Base-by-base conservation (phyloP, 1,284 basidiomycete species). In the Coriolopsis trogii region DNA sequence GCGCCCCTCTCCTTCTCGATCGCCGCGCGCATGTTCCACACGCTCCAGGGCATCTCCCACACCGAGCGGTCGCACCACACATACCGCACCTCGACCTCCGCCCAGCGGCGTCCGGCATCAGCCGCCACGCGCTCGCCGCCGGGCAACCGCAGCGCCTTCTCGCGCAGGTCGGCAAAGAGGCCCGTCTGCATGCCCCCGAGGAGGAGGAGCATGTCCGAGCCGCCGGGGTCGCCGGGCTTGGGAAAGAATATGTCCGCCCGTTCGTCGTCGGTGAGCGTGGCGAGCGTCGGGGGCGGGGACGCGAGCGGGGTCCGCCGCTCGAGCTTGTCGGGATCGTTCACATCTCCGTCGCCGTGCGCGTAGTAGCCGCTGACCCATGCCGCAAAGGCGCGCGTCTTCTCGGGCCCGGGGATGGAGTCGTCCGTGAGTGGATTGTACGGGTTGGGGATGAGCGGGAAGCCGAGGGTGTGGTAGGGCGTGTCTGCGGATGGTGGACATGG, bases 311-410 rank as follows among this genome's bases (percentile, higher is more conserved):
- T 46, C 29, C 49, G 43, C 8, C 49, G 48, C 33, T 36, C 33
- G 6, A 36, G 33, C 1, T n/a, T 20, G 33, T 36, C 33, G 15
- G n/a, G n/a, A n/a, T n/a, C n/a, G n/a, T n/a, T n/a, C n/a, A n/a
- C n/a, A n/a, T n/a, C n/a, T n/a, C n/a, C n/a, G 33, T 28, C 36
- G 3, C 56, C 56, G 33, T 58, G 56, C 18, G 37, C 25, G 57
- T 53, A 59, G 41, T 53, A 55, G 1, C 47, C 50, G 39, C 47
- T 46, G 24, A 59, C 37, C 53, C 57, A 55, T 16, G 7, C 2
- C 7, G n/a, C 7, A 15, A 34, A 34, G 10, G 37, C 30, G 15
- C 29, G 13, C 31, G 16, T 18, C 25, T 23, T 30, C 12, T 34
- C 38, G 16, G 18, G 20, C 9, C 21, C 37, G 6, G 23, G 23